phyloP scores from a whole-genome alignment of 2,329 filamentous ascomycete species.

The Metarhizium album region DNA sequence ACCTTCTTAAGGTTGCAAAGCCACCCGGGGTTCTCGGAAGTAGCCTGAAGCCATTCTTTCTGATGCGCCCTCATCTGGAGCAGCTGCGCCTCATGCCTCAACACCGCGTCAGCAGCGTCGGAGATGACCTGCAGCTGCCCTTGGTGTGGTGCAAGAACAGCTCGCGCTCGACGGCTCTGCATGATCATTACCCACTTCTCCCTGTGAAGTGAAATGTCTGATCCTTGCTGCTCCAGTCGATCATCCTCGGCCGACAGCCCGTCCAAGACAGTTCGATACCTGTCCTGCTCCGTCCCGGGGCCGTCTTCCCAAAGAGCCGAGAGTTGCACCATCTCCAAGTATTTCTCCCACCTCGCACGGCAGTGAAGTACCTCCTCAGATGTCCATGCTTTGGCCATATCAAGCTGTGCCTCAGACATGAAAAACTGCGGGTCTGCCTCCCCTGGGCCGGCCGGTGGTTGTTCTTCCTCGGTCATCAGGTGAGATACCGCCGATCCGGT shows the following conservation, averaged over 20 bases:
- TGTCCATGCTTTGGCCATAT: not conserved
- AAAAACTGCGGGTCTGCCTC: not conserved
- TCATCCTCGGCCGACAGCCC: not conserved
- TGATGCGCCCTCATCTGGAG: not conserved
- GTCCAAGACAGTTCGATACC: conserved; percentile 1
- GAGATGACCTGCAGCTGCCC: not conserved
- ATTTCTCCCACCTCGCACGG: not conserved
- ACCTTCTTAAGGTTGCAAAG: not conserved
- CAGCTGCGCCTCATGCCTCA: not conserved
- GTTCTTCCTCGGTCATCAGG: not conserved
- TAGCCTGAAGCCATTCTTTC: not conserved
- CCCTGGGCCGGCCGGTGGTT: not conserved
- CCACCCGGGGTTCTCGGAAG: not conserved
- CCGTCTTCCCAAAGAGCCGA: not conserved
- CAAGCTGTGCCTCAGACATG: not conserved
- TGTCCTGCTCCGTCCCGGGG: conserved; percentile 4
- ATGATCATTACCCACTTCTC: not conserved
- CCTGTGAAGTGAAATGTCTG: not conserved
- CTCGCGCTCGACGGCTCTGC: not conserved
- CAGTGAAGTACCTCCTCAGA: not conserved
- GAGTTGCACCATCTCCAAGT: not conserved
- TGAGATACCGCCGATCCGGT: not conserved
- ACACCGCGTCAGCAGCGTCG: not conserved
- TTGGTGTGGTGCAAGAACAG: not conserved
- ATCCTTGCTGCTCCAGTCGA: not conserved